Conservation (phyloP, 2,329 filamentous ascomycete species). For the Pestalotiopsis sp. region DNA sequence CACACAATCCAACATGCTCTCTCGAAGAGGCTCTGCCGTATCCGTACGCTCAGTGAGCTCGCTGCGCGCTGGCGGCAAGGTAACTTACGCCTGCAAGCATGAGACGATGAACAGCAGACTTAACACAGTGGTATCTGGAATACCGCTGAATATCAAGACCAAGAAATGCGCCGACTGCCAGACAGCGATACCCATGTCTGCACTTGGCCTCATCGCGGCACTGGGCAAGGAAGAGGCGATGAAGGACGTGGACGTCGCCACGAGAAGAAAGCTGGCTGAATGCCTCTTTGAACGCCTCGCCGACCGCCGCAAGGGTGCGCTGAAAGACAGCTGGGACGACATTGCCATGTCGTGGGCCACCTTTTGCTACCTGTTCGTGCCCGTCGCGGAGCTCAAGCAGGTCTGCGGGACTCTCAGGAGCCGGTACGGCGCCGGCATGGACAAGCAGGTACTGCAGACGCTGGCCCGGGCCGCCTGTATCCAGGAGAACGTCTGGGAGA, state of each 20-base stretch:
- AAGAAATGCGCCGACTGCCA: conserved; percentile 14
- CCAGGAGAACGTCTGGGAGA: background rate
- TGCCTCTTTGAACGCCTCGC: conserved; percentile 9
- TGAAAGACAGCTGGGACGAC: conserved; percentile 7
- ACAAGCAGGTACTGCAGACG: background rate
- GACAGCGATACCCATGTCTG: conserved; percentile 1
- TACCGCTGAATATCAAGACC: conserved; percentile 7
- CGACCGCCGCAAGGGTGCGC: background rate
- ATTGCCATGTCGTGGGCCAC: background rate
- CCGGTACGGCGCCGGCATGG: conserved; percentile 1
- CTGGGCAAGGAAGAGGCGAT: background rate
- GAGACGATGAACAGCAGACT: background rate
- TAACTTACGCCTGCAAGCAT: background rate
- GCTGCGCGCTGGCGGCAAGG: background rate
- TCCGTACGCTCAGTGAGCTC: background rate
- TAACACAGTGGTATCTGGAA: background rate
- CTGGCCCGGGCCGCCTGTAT: conserved; percentile 1
- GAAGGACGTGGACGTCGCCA: background rate
- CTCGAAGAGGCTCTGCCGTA: background rate
- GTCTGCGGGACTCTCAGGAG: background rate
- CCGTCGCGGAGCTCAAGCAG: background rate
- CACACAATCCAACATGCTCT: conserved; percentile 1
- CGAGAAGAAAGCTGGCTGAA: background rate
- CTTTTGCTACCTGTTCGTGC: background rate
- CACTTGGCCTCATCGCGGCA: background rate